Base-by-base conservation (phyloP, 768 basidiomycete genomes). In the Hydnomerulius pinastri region DNA sequence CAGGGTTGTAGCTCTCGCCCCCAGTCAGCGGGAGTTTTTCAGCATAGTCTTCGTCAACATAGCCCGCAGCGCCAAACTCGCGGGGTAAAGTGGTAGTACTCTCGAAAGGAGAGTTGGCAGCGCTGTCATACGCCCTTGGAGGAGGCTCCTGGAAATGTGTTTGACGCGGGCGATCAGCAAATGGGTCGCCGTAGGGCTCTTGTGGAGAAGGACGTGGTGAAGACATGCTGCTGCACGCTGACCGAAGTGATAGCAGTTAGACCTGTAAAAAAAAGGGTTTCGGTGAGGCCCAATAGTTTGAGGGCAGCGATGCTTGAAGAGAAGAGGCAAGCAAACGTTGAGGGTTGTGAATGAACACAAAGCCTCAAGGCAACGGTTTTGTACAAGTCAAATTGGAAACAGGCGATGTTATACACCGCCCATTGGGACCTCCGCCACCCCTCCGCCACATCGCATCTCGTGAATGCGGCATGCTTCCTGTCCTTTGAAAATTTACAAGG, bases 11-110 rank as follows among this genome's bases (percentile, higher is more conserved):
- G 51, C 56, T 67, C 56, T 82, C 77, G 15, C 77, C 81, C 35
- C 72, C 72, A 37, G 81, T 90, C 59, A 92, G 70, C 20, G 90
- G 91, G 58, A 81, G 79, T 60, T 91, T 91, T 72, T 93, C 90
- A 29, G 81, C 63, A 58, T 78, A 82, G 1, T 91, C 88, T 46
- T 90, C 87, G 53, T 89, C 85, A 15, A 74, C 77, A 51, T 78
- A 79, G 45, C 71, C 61, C 8, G 54, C 27, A 37, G 69, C 74
- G 29, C 73, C 74, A 48, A 80, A 79, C 44, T 83, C 79, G 43
- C 77, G 74, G 28, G 77, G 73, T 6, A 90, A 73, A 29, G 77
- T 78, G 17, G 77, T 64, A 12, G 78, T 74, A 64, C 86, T 87
- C 49, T 80, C 80, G 57, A 78, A 85, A 5, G 83, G 78, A 40